Conservation (phyloP, 208 protist species). For the Trichomonas gallinae region DNA sequence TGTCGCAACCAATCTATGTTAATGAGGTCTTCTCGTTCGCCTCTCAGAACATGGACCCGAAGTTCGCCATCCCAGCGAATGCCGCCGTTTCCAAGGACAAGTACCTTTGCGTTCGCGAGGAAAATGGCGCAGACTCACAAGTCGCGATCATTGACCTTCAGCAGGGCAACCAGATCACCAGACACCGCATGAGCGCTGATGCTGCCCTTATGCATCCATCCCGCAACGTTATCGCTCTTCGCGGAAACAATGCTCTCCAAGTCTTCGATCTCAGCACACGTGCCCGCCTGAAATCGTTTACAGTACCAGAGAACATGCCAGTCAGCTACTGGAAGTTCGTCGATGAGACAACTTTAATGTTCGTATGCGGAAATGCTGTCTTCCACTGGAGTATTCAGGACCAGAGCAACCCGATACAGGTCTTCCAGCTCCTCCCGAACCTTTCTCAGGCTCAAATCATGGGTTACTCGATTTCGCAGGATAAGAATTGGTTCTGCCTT, state of each 20-base stretch:
- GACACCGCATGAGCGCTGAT: neutral
- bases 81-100: neutral
- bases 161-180: neutral
- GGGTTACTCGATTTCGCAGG: neutral
- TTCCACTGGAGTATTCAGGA: neutral
- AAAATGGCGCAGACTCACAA: neutral
- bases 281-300: neutral
- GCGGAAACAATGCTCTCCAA: neutral
- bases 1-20: neutral
- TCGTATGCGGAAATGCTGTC: neutral
- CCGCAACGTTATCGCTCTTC: neutral
- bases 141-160: neutral
- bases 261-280: neutral
- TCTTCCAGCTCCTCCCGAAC: neutral
- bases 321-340: conserved; percentile 2
- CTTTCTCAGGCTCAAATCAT: neutral
- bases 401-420: neutral
- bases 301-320: neutral
- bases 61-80: neutral
- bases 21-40: neutral
- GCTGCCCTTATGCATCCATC: conserved; percentile 15
- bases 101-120: conserved; percentile 4
- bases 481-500: neutral
- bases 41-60: neutral
- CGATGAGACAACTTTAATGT: neutral